phyloP scores from a whole-genome alignment of 2,329 filamentous ascomycete genomes.

The Teratosphaeria viscida region DNA sequence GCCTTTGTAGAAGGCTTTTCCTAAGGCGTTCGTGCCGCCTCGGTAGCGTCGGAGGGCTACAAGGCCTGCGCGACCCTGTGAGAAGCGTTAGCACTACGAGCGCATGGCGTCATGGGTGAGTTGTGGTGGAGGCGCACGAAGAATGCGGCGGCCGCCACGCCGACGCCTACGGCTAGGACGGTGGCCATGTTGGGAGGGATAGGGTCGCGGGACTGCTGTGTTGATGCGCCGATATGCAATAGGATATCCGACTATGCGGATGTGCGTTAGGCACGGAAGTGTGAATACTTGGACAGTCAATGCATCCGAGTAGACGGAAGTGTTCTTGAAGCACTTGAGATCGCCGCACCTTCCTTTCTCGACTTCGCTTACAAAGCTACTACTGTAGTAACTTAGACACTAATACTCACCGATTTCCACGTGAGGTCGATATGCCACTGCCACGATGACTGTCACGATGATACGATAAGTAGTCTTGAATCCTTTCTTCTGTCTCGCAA shows the following conservation, averaged over 20 bases:
- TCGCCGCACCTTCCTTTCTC: not conserved
- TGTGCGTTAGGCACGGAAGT: too few species aligned
- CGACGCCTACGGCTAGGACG: conserved; percentile 47
- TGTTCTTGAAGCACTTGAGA: not conserved
- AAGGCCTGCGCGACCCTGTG: conserved; percentile 78
- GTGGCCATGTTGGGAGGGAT: conserved; percentile 42
- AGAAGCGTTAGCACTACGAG: conserved; percentile 4
- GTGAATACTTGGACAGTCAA: too few species aligned
- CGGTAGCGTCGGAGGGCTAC: conserved; percentile 78
- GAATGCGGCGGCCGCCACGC: conserved; percentile 56
- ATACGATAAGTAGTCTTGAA: not conserved
- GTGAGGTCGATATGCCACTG: not conserved
- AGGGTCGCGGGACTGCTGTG: not conserved
- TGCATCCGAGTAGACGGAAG: not conserved
- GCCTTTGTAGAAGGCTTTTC: conserved; percentile 93
- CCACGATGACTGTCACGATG: not conserved
- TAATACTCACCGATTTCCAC: not conserved
- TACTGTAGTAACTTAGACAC: not conserved
- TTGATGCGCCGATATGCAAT: not conserved
- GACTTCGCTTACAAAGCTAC: not conserved
- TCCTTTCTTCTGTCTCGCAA: not conserved
- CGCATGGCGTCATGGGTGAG: not conserved
- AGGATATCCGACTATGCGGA: not conserved
- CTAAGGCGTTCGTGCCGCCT: conserved; percentile 63
- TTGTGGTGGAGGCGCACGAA: conserved; percentile 37